A percentile compares a stretch with the other conserved stretches of the same genome.
Conservation (phyloP, 2,329 filamentous ascomycete species). For the Aspergillus fijiensis region DNA sequence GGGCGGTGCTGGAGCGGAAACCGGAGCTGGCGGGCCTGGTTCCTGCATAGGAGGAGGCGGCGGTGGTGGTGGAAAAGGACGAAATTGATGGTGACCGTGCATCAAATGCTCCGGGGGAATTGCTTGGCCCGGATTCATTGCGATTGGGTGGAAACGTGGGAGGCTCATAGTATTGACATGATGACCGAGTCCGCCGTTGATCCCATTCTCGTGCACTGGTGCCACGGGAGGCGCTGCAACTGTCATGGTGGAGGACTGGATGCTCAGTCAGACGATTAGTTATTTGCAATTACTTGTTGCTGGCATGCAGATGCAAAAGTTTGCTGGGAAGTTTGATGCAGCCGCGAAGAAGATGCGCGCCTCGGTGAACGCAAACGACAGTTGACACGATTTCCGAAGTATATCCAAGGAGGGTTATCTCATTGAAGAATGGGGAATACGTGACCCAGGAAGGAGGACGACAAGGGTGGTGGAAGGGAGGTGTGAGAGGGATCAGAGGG, state of each 20-base stretch:
- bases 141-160: slow-evolving; percentile 42
- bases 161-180: slow-evolving; percentile 32
- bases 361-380: neutral
- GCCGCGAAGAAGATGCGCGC: neutral
- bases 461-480: neutral
- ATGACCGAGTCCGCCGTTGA: slow-evolving; percentile 28
- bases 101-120: slow-evolving; percentile 36
- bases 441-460: neutral
- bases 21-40: slow-evolving; percentile 24
- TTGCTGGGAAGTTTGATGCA: neutral
- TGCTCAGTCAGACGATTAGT: slow-evolving; percentile 13
- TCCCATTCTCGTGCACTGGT: slow-evolving; percentile 34
- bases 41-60: slow-evolving; percentile 31
- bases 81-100: slow-evolving; percentile 34
- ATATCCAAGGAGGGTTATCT: neutral
- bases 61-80: slow-evolving; percentile 27
- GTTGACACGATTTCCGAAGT: neutral
- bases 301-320: slow-evolving; percentile 11
- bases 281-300: slow-evolving; percentile 2
- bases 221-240: slow-evolving; percentile 37
- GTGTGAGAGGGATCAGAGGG: slow-evolving; percentile 5
- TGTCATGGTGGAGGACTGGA: slow-evolving; percentile 31
- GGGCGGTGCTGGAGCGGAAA: slow-evolving; percentile 17
- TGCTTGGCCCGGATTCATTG: slow-evolving; percentile 40
- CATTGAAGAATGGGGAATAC: neutral